These are phyloP conservation scores for Pleurotus platypus DNA, from an alignment of 768 basidiomycete species.

Conservation along the genomic window DNA sequence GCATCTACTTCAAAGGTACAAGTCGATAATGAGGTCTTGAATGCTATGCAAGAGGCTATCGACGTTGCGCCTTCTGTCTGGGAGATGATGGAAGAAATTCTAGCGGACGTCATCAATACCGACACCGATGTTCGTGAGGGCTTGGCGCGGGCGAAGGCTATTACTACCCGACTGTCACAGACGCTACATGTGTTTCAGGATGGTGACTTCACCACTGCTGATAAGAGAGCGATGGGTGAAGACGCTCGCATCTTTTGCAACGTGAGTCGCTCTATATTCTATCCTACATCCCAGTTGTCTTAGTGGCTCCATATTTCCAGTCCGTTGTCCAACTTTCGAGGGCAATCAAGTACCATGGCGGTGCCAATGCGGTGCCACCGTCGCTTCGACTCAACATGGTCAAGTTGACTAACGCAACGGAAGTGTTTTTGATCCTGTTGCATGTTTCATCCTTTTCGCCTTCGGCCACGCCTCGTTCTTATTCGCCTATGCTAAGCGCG, in stretches of 20 bases:
- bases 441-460: conserved; percentile 83
- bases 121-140: conserved; percentile 45
- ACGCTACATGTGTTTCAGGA: conserved; percentile 58
- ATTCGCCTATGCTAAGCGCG: conserved; percentile 53
- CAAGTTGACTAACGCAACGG: conserved; percentile 75
- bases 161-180: conserved; percentile 60
- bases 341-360: conserved; percentile 62
- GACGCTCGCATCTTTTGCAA: conserved; percentile 81
- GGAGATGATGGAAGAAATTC: conserved; percentile 72
- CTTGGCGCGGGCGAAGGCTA: conserved; percentile 57
- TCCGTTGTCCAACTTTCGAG: conserved; percentile 75
- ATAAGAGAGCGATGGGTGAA: conserved; percentile 65
- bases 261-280: conserved; percentile 35
- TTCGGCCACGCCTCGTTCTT: conserved; percentile 46
- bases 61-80: conserved; percentile 80
- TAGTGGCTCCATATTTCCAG: conserved; percentile 29
- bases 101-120: conserved; percentile 41
- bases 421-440: conserved; percentile 83
- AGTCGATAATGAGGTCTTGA: conserved; percentile 76
- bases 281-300: neutral
- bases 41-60: conserved; percentile 75
- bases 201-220: conserved; percentile 41
- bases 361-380: conserved; percentile 49
- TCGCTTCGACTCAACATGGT: conserved; percentile 68
- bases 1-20: conserved; percentile 55